phyloP scores from a whole-genome alignment of 2,329 filamentous ascomycete species.

The Acarospora socialis region DNA sequence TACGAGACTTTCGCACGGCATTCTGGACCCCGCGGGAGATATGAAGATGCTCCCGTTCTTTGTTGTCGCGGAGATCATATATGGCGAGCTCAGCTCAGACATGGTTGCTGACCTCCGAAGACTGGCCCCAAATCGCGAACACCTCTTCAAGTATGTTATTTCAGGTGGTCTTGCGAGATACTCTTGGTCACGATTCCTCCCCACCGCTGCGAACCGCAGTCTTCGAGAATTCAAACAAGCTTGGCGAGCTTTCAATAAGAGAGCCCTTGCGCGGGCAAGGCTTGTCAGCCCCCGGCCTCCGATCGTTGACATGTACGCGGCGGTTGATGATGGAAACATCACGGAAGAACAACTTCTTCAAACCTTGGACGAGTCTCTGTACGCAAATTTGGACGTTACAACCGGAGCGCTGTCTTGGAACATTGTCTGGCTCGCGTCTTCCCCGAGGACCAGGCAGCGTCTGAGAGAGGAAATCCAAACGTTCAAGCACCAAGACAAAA shows the following conservation, averaged over 20 bases:
- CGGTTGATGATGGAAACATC: conserved; percentile 14
- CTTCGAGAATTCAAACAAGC: conserved; percentile 18
- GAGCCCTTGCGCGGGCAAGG: conserved; percentile 8
- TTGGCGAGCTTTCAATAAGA: conserved; percentile 25
- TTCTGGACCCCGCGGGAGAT: conserved; percentile 19
- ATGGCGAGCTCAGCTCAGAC: conserved; percentile 20
- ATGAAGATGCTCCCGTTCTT: conserved; percentile 26
- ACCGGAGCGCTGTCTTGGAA: conserved; percentile 30
- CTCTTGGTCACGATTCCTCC: conserved; percentile 17
- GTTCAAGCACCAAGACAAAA: conserved; percentile 3
- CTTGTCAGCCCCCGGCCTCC: neutral
- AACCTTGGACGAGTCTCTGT: conserved; percentile 34
- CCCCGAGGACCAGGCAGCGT: neutral
- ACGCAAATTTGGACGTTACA: conserved; percentile 35
- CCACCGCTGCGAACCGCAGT: conserved; percentile 16
- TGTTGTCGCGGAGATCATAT: conserved; percentile 26
- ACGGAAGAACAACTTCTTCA: conserved; percentile 23
- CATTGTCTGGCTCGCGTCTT: conserved; percentile 23
- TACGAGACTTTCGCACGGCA: conserved; percentile 3
- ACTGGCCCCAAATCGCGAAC: conserved; percentile 19
- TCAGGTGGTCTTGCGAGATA: conserved; percentile 23
- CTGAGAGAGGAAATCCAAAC: conserved; percentile 10
- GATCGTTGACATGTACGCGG: conserved; percentile 13
- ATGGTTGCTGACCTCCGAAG: conserved; percentile 16
- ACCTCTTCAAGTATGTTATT: conserved; percentile 22